Evolutionary conservation across 2,329 filamentous ascomycete genomes (phyloP).

Genomic region (Cercospora sp.): DNA sequence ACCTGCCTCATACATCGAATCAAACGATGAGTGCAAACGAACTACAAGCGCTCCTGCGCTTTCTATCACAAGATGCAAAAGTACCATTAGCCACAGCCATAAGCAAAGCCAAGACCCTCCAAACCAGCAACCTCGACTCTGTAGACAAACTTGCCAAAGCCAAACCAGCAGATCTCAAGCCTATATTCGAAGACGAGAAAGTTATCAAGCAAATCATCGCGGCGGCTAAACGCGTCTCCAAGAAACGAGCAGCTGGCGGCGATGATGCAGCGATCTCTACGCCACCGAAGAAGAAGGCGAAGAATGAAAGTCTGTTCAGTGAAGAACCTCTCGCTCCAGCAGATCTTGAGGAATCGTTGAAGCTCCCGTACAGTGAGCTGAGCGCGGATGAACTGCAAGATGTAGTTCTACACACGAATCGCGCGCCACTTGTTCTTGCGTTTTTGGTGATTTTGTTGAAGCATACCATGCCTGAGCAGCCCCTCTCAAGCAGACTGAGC

Average conservation of each 20-base stretch:
- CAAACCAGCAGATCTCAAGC: slow-evolving; percentile 46
- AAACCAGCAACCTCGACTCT: slow-evolving; percentile 50
- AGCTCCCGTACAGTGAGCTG: slow-evolving; percentile 56
- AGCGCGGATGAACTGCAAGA: slow-evolving; percentile 62
- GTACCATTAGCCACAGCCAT: slow-evolving; percentile 58
- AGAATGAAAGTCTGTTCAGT: slow-evolving; percentile 33
- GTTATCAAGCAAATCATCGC: slow-evolving; percentile 58
- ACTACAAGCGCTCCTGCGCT: slow-evolving; percentile 52
- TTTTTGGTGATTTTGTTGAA: slow-evolving; percentile 74
- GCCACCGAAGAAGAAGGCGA: slow-evolving; percentile 42
- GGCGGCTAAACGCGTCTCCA: slow-evolving; percentile 58
- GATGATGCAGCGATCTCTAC: slow-evolving; percentile 34
- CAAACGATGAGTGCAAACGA: slow-evolving; percentile 27
- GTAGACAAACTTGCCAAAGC: slow-evolving; percentile 53
- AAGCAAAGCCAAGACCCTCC: slow-evolving; percentile 56
- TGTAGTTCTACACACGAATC: slow-evolving; percentile 68
- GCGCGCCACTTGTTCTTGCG: slow-evolving; percentile 78
- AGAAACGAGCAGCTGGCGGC: slow-evolving; percentile 53
- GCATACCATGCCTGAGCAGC: slow-evolving; percentile 83
- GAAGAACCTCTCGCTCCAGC: slow-evolving; percentile 46
- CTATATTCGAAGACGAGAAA: slow-evolving; percentile 55
- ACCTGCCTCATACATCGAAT: background rate
- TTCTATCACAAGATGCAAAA: slow-evolving; percentile 60
- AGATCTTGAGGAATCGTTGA: slow-evolving; percentile 64
- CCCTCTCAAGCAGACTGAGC: slow-evolving; percentile 78